Evolutionary conservation across 805 yeast species (phyloP), one percentile per base, ranked within the genome.

Genomic region (Teunomyces barrocoloradensis): DNA sequence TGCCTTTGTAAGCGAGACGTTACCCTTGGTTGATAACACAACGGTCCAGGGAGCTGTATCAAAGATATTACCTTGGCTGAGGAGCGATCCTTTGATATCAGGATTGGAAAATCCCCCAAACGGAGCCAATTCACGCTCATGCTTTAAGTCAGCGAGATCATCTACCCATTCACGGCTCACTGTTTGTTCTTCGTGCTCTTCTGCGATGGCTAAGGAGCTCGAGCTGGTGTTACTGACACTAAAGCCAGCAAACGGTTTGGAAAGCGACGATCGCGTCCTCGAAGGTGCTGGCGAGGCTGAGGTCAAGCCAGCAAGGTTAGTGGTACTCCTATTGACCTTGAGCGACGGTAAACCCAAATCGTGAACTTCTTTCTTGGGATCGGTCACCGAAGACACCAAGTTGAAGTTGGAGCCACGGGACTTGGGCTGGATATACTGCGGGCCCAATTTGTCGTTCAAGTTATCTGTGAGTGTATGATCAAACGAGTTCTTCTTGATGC

Each of bases 1-100:
- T 0, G 98, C 97, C 55, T 94, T 92, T 51, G 81, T 80, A 57
- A 94, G 75, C 6, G 96, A 94, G 28, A 91, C 96, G 60, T 94
- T 94, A 6, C 97, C 96, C 53, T 82, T 82, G 6, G 68, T 74
- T 36, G 82, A 79, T n/a, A 78, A 78, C 2, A 81, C 84, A 23
- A 91, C 80, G 35, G 74, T 71, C 95, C 96, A 89, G 3, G 88
- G 86, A 5, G 89, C 82, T 10, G 70, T 68, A 41, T 75, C 79
- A 60, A 80, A 81, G 12, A 80, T 64, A 47, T 74, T 75, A n/a
- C 66, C 59, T 33, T 71, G 69, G 43, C 66, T 60, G 10, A 63
- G 51, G 17, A 82, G 64, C 15, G 68, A 67, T 12, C 45, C 49
- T 43, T 77, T 74, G 41, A 81, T 69, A 45, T 79, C 80, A 20